phyloP scores from a whole-genome alignment of 192 early-diverging fungal species.

The Coemansia sp. region DNA sequence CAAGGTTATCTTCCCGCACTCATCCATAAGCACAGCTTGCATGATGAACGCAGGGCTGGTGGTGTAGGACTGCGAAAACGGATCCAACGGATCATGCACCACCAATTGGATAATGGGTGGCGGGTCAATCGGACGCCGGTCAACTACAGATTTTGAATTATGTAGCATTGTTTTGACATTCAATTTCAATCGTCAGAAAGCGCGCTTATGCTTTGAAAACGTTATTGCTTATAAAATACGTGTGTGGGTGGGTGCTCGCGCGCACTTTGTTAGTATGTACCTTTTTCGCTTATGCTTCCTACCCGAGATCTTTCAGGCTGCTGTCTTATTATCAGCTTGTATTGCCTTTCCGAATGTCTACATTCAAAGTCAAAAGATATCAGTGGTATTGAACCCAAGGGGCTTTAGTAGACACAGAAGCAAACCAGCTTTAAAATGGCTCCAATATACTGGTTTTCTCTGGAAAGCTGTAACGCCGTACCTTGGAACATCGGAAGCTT shows the following conservation, averaged over 20 bases:
- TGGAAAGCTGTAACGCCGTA: not conserved
- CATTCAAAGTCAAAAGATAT: not conserved
- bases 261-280: conserved; percentile 41
- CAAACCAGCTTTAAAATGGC: not conserved
- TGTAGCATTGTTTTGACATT: not conserved
- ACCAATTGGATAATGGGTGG: conserved; percentile 55
- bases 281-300: conserved; percentile 89
- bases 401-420: not conserved
- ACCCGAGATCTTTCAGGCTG: conserved; percentile 88
- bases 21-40: conserved; percentile 85
- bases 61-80: conserved; percentile 23
- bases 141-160: conserved; percentile 22
- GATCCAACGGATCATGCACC: conserved; percentile 35
- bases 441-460: not conserved
- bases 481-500: conserved; percentile 12
- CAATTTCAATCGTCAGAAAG: not conserved
- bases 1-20: conserved; percentile 67
- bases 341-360: conserved; percentile 19
- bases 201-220: not conserved
- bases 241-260: too few relatives aligned
- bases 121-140: conserved; percentile 55
- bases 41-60: conserved; percentile 88
- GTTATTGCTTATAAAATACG: not conserved
- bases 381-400: not conserved
- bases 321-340: conserved; percentile 70